Conservation (phyloP, 441 rosid species). For the Erysimum cheiri region DNA sequence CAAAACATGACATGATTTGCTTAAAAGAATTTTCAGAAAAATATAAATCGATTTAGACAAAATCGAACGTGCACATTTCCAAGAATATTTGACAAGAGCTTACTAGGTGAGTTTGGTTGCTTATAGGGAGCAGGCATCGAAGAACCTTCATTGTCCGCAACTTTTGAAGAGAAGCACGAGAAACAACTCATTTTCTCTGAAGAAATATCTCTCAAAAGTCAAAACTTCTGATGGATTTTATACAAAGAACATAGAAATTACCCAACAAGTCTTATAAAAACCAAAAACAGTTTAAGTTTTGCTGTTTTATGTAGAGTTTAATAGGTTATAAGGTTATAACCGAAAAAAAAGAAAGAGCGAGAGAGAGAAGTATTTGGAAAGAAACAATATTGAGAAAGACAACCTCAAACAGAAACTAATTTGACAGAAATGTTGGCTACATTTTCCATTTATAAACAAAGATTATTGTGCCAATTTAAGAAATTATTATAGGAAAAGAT, state of each 20-base stretch:
- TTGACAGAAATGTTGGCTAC: conserved; percentile 25
- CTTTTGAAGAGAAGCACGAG: conserved; percentile 79
- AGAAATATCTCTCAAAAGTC: no score
- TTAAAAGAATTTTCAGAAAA: neutral
- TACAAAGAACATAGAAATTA: conserved; percentile 15
- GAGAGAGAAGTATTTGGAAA: neutral
- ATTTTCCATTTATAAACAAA: conserved; percentile 28
- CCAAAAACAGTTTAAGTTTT: conserved; percentile 20
- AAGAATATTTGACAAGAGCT: neutral
- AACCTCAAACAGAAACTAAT: neutral
- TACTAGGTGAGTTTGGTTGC: conserved; percentile 31
- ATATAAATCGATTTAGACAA: neutral
- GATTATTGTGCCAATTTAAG: neutral
- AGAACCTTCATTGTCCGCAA: conserved; percentile 51
- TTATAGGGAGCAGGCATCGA: conserved; percentile 38
- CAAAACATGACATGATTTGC: neutral
- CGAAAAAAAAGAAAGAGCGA: neutral
- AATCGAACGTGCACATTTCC: neutral
- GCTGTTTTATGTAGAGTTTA: conserved; percentile 21
- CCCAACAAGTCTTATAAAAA: neutral
- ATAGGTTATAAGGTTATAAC: conserved; percentile 40
- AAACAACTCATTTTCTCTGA: conserved; percentile 96
- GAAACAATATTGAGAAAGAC: conserved; percentile 2
- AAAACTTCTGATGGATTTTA: neutral
- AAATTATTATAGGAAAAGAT: neutral